Conservation (phyloP, 345 rosid genomes). For the Linum usitatissimum region DNA sequence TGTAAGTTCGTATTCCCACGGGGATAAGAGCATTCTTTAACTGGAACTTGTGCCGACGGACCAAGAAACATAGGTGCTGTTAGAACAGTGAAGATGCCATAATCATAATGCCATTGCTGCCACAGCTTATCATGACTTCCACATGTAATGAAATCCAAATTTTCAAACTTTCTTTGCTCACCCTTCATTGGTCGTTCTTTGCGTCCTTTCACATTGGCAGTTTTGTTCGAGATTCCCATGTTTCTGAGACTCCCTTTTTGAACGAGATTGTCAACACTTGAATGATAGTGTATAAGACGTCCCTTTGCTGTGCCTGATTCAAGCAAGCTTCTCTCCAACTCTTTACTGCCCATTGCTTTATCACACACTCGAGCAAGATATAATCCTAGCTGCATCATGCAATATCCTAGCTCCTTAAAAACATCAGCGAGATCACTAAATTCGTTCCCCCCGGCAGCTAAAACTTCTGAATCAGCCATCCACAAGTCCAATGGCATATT, state of each 20-base stretch:
- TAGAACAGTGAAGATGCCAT: conserved; percentile 76
- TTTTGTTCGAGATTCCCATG: conserved; percentile 21
- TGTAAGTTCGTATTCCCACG: conserved; percentile 41
- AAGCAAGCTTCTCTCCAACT: conserved; percentile 53
- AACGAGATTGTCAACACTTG: conserved; percentile 34
- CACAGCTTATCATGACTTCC: conserved; percentile 33
- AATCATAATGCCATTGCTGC: conserved; percentile 98
- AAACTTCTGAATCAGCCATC: conserved; percentile 9
- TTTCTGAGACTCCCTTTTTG: conserved; percentile 28
- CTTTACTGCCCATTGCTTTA: conserved; percentile 53
- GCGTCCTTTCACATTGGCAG: conserved; percentile 12
- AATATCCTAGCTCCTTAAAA: conserved; percentile 57
- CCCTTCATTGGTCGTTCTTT: conserved; percentile 9
- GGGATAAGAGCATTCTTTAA: conserved; percentile 32
- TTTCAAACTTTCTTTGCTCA: conserved; percentile 15
- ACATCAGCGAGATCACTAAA: conserved; percentile 38
- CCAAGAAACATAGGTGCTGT: conserved; percentile 70
- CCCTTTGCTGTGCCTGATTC: conserved; percentile 76
- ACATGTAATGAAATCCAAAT: conserved; percentile 13
- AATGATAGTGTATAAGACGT: conserved; percentile 86
- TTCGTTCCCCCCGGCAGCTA: conserved; percentile 20
- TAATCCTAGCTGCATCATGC: conserved; percentile 72
- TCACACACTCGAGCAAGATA: conserved; percentile 64
- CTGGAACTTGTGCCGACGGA: conserved; percentile 13
- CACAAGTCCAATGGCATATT: conserved; percentile 11